Evolutionary conservation across 140 eudicot genomes (phyloP).

Genomic region (Flaveria floridana): DNA sequence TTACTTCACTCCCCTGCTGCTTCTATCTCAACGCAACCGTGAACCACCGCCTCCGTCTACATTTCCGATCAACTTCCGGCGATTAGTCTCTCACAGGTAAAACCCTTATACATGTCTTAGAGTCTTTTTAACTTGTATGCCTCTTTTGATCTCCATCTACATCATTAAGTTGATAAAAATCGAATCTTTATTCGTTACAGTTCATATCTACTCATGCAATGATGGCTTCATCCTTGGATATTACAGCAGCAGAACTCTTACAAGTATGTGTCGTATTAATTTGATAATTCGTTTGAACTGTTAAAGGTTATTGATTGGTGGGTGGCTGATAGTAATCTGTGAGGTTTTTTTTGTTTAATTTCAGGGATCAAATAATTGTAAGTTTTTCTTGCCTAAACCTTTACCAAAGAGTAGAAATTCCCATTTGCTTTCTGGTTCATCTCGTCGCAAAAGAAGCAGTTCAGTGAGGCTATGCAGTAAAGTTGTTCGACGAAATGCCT

Average conservation of each 20-base stretch:
- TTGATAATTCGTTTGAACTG: not conserved
- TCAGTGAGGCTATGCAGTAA: conserved; percentile 29
- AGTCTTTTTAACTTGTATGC: not conserved
- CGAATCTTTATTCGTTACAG: conserved; percentile 17
- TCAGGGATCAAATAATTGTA: conserved; percentile 38
- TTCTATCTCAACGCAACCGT: not conserved
- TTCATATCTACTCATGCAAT: conserved; percentile 11
- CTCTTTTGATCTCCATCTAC: not conserved
- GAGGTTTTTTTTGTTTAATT: not conserved
- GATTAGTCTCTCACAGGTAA: not conserved
- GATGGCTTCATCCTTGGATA: conserved; percentile 39
- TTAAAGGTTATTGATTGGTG: not conserved
- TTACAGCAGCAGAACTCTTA: conserved; percentile 35
- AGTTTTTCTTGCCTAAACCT: conserved; percentile 44
- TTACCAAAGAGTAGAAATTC: conserved; percentile 36
- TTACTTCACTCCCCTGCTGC: not conserved
- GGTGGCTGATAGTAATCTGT: not conserved
- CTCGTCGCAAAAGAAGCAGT: conserved; percentile 15
- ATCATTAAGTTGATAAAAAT: not conserved
- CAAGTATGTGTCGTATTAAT: conserved; percentile 27
- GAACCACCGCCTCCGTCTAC: conserved; percentile 11
- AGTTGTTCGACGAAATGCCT: conserved; percentile 35
- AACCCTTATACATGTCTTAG: not conserved
- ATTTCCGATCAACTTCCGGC: conserved; percentile 11
- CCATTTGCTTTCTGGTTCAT: conserved; percentile 41